These are phyloP conservation scores for Globisporangium megalacanthum DNA, from an alignment of 352 stramenopile genomes.

Conservation along the genomic window DNA sequence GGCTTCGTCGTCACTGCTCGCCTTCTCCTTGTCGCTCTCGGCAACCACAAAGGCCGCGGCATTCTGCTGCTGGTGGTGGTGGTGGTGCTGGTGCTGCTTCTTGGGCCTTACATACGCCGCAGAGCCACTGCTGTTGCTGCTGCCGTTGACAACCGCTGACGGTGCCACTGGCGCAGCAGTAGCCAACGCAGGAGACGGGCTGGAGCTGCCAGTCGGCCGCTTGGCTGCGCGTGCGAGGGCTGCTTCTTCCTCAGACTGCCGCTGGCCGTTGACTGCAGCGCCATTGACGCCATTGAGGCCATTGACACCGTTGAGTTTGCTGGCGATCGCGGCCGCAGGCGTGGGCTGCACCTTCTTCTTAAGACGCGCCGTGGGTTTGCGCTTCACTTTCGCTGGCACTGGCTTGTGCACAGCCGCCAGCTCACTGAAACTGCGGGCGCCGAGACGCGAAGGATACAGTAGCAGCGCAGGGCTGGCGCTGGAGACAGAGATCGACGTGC, in stretches of 20 bases:
- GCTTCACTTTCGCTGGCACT: constrained; percentile 18
- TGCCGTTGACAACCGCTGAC: background rate
- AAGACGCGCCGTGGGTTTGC: constrained; percentile 10
- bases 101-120: background rate
- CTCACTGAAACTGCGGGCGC: background rate
- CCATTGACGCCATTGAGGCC: too few relatives aligned
- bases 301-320: constrained; percentile 12
- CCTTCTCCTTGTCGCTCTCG: background rate
- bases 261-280: constrained; percentile 6
- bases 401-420: constrained; percentile 13
- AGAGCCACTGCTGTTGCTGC: background rate
- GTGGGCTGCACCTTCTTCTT: constrained; percentile 14
- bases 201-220: constrained; percentile 3
- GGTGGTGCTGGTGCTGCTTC: constrained; percentile 1
- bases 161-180: background rate
- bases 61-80: background rate
- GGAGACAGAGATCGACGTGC: background rate
- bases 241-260: constrained; percentile 11
- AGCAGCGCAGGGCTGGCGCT: background rate
- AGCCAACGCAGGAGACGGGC: background rate
- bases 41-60: background rate
- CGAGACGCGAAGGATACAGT: too few relatives aligned
- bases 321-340: constrained; percentile 12
- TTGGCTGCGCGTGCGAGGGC: constrained; percentile 8
- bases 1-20: background rate